Conservation (phyloP, 192 early-diverging fungal genomes). For the Umbelopsis vinacea region DNA sequence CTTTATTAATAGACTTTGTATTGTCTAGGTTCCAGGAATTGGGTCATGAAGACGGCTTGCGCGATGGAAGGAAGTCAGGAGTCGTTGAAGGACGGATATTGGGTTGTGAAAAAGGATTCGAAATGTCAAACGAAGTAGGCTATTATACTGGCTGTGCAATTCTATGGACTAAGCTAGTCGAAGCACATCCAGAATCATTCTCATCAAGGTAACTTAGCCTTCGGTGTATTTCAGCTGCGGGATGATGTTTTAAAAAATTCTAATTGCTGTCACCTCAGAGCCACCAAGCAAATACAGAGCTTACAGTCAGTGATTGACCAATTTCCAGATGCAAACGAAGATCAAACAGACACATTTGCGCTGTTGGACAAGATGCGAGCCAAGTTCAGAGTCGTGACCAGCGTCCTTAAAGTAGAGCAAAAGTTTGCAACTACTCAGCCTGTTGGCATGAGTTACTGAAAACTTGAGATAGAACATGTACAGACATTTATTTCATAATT, state of each 20-base stretch:
- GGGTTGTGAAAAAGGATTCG: constrained; percentile 62
- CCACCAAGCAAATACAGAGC: constrained; percentile 50
- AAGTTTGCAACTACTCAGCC: constrained; percentile 29
- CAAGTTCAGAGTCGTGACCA: constrained; percentile 54
- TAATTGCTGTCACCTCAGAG: constrained; percentile 32
- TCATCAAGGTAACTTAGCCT: constrained; percentile 46
- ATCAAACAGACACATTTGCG: constrained; percentile 51
- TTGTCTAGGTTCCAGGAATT: constrained; percentile 57
- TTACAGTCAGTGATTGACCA: constrained; percentile 44
- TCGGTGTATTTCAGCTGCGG: background rate
- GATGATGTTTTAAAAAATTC: background rate
- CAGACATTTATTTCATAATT: constrained; percentile 23
- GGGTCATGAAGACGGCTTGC: constrained; percentile 57
- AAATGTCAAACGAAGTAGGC: constrained; percentile 57
- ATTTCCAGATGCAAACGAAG: constrained; percentile 55
- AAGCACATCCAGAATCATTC: constrained; percentile 36
- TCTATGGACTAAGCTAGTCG: constrained; percentile 47
- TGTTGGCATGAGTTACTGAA: constrained; percentile 36
- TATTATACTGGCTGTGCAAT: constrained; percentile 58
- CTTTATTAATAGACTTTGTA: background rate
- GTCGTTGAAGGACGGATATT: constrained; percentile 57
- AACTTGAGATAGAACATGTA: background rate
- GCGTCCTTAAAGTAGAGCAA: constrained; percentile 43
- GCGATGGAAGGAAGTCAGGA: constrained; percentile 52
- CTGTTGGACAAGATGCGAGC: constrained; percentile 57